These are phyloP conservation scores for Melaleuca alternifolia DNA, from an alignment of 345 rosid genomes.

Conservation along the genomic window DNA sequence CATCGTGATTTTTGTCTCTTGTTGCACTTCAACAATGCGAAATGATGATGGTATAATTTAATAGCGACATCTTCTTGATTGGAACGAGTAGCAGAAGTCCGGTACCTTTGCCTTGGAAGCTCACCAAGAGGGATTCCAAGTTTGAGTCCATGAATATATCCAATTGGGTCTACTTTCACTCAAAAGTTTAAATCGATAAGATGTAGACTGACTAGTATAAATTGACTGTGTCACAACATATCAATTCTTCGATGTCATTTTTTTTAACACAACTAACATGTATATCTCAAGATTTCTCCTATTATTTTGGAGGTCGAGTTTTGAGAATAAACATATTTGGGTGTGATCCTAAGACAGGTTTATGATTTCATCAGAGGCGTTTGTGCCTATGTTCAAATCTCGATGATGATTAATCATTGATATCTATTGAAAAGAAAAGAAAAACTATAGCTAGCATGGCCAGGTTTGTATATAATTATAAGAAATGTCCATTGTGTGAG, in stretches of 20 bases:
- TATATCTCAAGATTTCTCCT: neutral
- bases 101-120: too few species aligned
- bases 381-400: neutral
- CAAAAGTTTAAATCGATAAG: too few species aligned
- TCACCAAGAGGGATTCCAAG: too few species aligned
- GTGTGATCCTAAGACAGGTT: neutral
- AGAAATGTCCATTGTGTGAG: neutral
- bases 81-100: too few species aligned
- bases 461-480: neutral
- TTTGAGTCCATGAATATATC: too few species aligned
- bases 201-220: too few species aligned
- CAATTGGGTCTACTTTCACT: too few species aligned
- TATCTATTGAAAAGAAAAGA: neutral
- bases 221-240: too few species aligned
- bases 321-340: neutral
- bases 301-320: neutral
- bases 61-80: neutral
- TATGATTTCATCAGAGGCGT: neutral
- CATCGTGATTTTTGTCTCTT: neutral
- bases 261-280: too few species aligned
- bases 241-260: too few species aligned
- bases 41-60: neutral
- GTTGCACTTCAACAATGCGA: neutral
- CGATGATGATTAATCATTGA: neutral
- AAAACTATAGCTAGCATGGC: neutral